Evolutionary conservation across 306 rosid genomes (phyloP), one percentile per base, ranked within the genome.

Genomic region (Pyrus pyrifolia): DNA sequence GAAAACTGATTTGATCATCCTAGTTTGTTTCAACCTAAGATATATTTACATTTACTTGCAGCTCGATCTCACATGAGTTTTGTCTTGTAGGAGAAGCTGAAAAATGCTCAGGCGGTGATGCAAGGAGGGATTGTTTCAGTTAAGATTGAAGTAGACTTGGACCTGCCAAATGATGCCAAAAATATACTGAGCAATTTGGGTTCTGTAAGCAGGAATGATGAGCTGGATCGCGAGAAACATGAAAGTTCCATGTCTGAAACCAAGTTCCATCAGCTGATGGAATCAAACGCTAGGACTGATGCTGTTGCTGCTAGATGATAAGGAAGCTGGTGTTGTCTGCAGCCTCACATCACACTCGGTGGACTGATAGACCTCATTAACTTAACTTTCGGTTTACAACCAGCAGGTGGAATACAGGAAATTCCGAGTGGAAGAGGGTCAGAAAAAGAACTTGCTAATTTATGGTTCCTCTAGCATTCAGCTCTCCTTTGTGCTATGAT

Each of bases 231-330:
- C 23, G 33, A 82, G 64, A 35, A 30, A 51, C 75, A 7, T 9
- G 83, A 82, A 53, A 82, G 23, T 21, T 63, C 82, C 59, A 62
- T 69, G 12, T 65, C 86, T 30, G 83, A 70, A 64, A 21, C 80
- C 44, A 49, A 71, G 70, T 77, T 61, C 64, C 67, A 75, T 51
- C 55, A 51, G 21, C 55, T 5, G 55, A 15, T 51, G 55, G 55
- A 51, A 51, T 17, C 55, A 51, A 51, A 51, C 55, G 1, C 55
- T 51, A 51, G 55, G 55, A 51, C 55, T 2, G 8, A 51, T 61
- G 21, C 80, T 51, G 82, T 68, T 78, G 73, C 77, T 55, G 80
- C 77, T 35, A 66, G 86, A 53, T 82, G 76, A 82, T 69, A 70
- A 35, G 6, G 17, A 25, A 45, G 21, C 22, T 45, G 35, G 38